Conservation (phyloP, 2,329 filamentous ascomycete species). For the Aureobasidium namibiae region DNA sequence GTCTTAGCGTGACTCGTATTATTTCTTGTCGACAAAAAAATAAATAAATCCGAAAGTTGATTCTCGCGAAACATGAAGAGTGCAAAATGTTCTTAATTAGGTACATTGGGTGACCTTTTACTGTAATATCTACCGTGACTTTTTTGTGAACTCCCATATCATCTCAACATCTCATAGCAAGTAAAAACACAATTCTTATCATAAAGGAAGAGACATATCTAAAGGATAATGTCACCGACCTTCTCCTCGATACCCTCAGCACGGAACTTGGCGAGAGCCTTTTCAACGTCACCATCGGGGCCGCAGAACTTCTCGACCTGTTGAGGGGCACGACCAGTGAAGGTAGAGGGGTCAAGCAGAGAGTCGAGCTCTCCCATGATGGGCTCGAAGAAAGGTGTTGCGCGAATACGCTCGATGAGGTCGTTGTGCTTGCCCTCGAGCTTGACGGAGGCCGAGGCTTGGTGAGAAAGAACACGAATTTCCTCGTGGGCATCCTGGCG, state of each 20-base stretch:
- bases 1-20: background rate
- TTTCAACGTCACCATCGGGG: conserved; percentile 25
- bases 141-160: background rate
- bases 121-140: conserved; percentile 4
- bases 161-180: background rate
- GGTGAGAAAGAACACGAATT: conserved; percentile 70
- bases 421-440: conserved; percentile 70
- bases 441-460: conserved; percentile 65
- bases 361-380: conserved; percentile 28
- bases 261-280: conserved; percentile 27
- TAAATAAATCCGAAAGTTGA: background rate
- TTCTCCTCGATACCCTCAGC: conserved; percentile 15
- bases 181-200: conserved; percentile 1
- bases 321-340: conserved; percentile 31
- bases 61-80: background rate
- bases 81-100: background rate
- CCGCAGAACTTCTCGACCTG: conserved; percentile 32
- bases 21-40: background rate
- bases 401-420: conserved; percentile 68
- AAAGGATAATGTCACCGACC: conserved; percentile 12
- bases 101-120: conserved; percentile 4
- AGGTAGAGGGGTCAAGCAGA: conserved; percentile 30
- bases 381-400: conserved; percentile 61
- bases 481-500: conserved; percentile 81
- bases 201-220: conserved; percentile 3